These are phyloP conservation scores for Lasiosphaeria ovina DNA, from an alignment of 495 filamentous ascomycete genomes.

Conservation along the genomic window DNA sequence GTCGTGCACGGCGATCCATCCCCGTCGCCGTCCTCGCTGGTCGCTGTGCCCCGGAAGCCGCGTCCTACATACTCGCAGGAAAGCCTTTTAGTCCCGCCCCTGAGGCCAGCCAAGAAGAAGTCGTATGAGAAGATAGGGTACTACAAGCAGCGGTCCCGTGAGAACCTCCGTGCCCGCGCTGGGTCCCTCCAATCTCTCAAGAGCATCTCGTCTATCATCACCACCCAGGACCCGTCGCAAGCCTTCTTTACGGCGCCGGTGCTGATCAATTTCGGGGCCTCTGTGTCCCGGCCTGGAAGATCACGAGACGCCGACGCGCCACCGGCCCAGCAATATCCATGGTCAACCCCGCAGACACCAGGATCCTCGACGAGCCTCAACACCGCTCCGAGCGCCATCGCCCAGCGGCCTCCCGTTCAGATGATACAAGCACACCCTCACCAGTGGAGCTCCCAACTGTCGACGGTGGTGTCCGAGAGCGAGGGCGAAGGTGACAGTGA, in stretches of 20 bases:
- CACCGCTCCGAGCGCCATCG: conserved; percentile 13
- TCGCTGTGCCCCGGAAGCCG: conserved; percentile 24
- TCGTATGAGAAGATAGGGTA: conserved; percentile 49
- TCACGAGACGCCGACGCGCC: conserved; percentile 16
- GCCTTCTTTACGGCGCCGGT: conserved; percentile 33
- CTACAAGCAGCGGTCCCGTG: conserved; percentile 47
- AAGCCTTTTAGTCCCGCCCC: conserved; percentile 51
- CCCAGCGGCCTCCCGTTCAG: conserved; percentile 26
- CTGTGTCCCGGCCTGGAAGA: conserved; percentile 12
- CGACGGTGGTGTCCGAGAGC: conserved; percentile 68
- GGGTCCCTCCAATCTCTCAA: conserved; percentile 48
- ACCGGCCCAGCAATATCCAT: conserved; percentile 24
- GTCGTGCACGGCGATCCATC: conserved; percentile 45
- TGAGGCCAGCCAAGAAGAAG: conserved; percentile 41
- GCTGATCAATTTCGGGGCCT: conserved; percentile 24
- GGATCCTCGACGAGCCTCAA: conserved; percentile 25
- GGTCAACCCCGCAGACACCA: conserved; percentile 20
- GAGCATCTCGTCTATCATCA: conserved; percentile 44
- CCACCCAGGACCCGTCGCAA: conserved; percentile 41
- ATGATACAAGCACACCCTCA: conserved; percentile 42
- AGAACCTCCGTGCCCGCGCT: conserved; percentile 46
- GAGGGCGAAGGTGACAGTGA: conserved; percentile 47
- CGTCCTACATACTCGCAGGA: conserved; percentile 53
- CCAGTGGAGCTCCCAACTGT: conserved; percentile 73
- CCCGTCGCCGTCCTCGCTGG: conserved; percentile 35